These are phyloP conservation scores for Microthlaspi erraticum DNA, from an alignment of 345 rosid species.

Conservation along the genomic window DNA sequence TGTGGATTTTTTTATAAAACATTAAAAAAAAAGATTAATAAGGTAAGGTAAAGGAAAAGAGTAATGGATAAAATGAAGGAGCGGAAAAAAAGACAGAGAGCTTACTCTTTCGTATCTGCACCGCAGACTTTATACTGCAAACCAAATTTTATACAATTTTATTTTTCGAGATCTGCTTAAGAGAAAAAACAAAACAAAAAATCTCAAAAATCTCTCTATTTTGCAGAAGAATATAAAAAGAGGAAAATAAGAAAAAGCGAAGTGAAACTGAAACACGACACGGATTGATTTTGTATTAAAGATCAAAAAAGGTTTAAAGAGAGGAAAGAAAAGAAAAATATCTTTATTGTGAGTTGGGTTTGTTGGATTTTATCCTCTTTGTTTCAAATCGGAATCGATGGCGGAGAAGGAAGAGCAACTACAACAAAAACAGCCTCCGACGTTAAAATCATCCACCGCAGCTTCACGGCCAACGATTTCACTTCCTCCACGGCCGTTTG, in stretches of 20 bases:
- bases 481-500: slow-evolving; percentile 63
- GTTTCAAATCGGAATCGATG: slow-evolving; percentile 38
- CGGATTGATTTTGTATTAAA: slow-evolving; percentile 10
- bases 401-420: slow-evolving; percentile 40
- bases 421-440: slow-evolving; percentile 15
- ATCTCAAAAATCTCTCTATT: slow-evolving; percentile 34
- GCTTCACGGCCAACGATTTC: slow-evolving; percentile 56
- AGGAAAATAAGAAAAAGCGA: neutral
- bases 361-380: slow-evolving; percentile 29
- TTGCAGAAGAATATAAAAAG: slow-evolving; percentile 19
- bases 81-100: slow-evolving; percentile 10
- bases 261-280: slow-evolving; percentile 39
- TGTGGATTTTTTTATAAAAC: neutral
- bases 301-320: slow-evolving; percentile 4
- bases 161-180: slow-evolving; percentile 34
- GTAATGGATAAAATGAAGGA: slow-evolving; percentile 13
- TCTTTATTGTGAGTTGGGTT: slow-evolving; percentile 30
- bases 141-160: neutral
- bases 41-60: neutral
- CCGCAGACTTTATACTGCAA: slow-evolving; percentile 40
- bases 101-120: slow-evolving; percentile 36
- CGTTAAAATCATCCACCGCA: slow-evolving; percentile 43
- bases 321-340: neutral
- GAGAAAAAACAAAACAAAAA: neutral
- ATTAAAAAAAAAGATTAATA: neutral